Evolutionary conservation across 352 stramenopile species (phyloP).

Genomic region (Phytophthora sojae): DNA sequence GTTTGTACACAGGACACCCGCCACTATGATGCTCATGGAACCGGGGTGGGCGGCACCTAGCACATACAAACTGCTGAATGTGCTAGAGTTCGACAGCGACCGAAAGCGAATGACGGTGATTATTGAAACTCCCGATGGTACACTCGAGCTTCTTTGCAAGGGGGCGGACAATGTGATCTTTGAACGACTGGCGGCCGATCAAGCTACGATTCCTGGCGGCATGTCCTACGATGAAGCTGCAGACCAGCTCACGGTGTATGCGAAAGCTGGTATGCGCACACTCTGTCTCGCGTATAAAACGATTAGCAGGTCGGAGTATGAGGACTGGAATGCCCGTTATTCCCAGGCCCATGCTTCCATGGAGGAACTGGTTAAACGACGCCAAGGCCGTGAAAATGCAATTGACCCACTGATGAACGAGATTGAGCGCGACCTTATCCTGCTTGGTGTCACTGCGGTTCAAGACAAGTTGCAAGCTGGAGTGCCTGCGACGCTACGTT

Average conservation of each 20-base stretch:
- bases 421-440: constrained; percentile 79
- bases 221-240: constrained; percentile 37
- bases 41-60: constrained; percentile 37
- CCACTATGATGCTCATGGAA: constrained; percentile 64
- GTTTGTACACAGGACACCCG: constrained; percentile 79
- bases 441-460: constrained; percentile 92
- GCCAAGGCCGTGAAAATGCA: constrained; percentile 65
- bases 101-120: constrained; percentile 98
- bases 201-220: constrained; percentile 24
- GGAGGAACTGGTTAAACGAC: constrained; percentile 77
- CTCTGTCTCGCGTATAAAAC: constrained; percentile 76
- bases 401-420: constrained; percentile 85
- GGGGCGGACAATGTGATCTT: constrained; percentile 87
- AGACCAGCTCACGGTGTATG: constrained; percentile 71
- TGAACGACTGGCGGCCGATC: constrained; percentile 58
- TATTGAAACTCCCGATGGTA: constrained; percentile 73
- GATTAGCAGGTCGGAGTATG: constrained; percentile 58
- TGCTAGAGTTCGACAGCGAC: constrained; percentile 98
- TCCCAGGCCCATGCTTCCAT: constrained; percentile 63
- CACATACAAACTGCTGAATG: constrained; percentile 91
- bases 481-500: constrained; percentile 87
- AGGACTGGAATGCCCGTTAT: constrained; percentile 69
- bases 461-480: constrained; percentile 94
- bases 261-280: constrained; percentile 80
- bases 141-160: constrained; percentile 79